These are phyloP conservation scores for Lanmaoa pseudosensibilis DNA, from an alignment of 768 basidiomycete species.

Conservation along the genomic window DNA sequence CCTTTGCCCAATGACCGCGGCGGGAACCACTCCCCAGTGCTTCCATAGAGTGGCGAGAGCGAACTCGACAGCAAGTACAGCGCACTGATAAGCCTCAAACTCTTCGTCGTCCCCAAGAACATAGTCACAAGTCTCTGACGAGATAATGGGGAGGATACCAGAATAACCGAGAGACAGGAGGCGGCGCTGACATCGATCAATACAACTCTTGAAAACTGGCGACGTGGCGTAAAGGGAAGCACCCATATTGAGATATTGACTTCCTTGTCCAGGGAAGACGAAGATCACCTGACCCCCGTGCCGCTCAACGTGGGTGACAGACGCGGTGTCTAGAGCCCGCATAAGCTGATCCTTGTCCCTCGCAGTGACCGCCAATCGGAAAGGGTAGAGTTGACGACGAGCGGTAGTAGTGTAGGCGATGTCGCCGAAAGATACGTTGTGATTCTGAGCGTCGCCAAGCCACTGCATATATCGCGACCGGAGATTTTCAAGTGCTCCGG, in stretches of 20 bases:
- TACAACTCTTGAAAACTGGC: constrained; percentile 45
- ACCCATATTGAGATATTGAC: constrained; percentile 69
- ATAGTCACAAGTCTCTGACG: constrained; percentile 22
- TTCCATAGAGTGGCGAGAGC: constrained; percentile 64
- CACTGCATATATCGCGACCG: constrained; percentile 48
- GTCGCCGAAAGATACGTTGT: constrained; percentile 40
- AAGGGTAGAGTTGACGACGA: constrained; percentile 54
- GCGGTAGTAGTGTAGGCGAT: constrained; percentile 70
- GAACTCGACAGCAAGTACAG: constrained; percentile 63
- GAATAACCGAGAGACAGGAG: constrained; percentile 51
- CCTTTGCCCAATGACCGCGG: constrained; percentile 74
- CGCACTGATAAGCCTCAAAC: constrained; percentile 49
- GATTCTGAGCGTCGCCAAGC: constrained; percentile 37
- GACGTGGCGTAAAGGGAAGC: constrained; percentile 50
- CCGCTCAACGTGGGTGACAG: constrained; percentile 33
- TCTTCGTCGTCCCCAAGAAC: constrained; percentile 34
- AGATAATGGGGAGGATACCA: constrained; percentile 49
- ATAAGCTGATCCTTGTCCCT: constrained; percentile 45
- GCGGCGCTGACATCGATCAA: constrained; percentile 59
- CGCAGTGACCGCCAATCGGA: constrained; percentile 53
- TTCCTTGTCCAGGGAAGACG: constrained; percentile 75
- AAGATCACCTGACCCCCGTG: constrained; percentile 46
- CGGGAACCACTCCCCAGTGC: constrained; percentile 63
- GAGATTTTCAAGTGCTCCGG: constrained; percentile 45
- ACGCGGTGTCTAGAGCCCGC: constrained; percentile 40